phyloP scores from a whole-genome alignment of 1,139 yeast genomes.

The Diutina rugosa region DNA sequence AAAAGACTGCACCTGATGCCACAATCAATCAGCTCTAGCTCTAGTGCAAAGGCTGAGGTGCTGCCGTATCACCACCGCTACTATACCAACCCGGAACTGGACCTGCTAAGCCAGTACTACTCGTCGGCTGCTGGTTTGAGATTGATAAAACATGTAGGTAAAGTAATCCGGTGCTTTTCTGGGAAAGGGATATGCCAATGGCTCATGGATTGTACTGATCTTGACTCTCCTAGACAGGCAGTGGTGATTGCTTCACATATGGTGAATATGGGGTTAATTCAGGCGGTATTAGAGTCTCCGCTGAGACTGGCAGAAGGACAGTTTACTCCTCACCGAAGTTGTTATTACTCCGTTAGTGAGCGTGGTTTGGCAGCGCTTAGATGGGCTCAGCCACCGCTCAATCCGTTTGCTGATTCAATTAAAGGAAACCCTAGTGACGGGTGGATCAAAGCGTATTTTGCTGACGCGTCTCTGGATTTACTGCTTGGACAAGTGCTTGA shows the following conservation, averaged over 20 bases:
- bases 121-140: constrained; percentile 58
- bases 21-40: no score
- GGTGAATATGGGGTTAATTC: constrained; percentile 35
- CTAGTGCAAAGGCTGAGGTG: constrained; percentile 2
- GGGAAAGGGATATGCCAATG: constrained; percentile 80
- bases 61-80: constrained; percentile 71
- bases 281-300: constrained; percentile 15
- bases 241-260: constrained; percentile 45
- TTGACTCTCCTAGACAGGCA: constrained; percentile 48
- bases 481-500: not conserved
- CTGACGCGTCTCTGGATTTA: not conserved
- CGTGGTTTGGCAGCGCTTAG: not conserved
- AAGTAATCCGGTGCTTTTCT: constrained; percentile 31
- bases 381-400: not conserved
- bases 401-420: not conserved
- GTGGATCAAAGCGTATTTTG: not conserved
- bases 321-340: not conserved
- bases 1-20: not conserved
- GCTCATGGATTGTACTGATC: constrained; percentile 82
- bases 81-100: constrained; percentile 84
- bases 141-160: constrained; percentile 26
- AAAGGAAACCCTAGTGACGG: not conserved
- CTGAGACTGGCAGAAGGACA: not conserved
- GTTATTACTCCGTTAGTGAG: not conserved
- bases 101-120: constrained; percentile 69